Evolutionary conservation across 2,329 filamentous ascomycete genomes (phyloP), one percentile per base, ranked within the genome.

Genomic region (Sporothrix dimorphospora): DNA sequence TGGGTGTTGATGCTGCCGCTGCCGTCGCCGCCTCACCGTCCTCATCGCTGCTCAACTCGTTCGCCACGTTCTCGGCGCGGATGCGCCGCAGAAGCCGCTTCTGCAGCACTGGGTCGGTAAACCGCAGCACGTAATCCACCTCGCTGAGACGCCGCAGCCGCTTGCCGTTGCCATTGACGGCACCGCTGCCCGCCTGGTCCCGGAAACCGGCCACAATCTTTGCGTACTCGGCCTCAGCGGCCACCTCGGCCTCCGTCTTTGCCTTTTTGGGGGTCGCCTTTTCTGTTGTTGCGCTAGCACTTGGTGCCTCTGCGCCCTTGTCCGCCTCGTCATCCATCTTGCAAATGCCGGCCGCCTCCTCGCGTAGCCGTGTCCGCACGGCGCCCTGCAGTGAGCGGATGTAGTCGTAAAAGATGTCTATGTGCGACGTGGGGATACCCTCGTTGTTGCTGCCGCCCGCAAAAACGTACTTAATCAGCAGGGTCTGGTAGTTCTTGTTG

Each of bases 401-500:
- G 82, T 98, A 98, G 69, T 89, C 86, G 78, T 91, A 88, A 55
- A 98, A 89, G 27, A 89, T 85, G 63, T 87, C 82, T 72, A 93
- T 90, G 81, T 95, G 88, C 73, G 87, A 83, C 19, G 90, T 82
- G 0, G 94, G 93, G 57, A 98, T 42, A 34, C 72, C 51, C 21
- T 34, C 86, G 65, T 67, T 67, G 65, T 67, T 67, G 74, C 88
- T 87, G 76, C 90, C 88, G 75, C 89, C 82, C 76, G 92, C 90
- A 79, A 97, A 93, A 61, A 92, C 83, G 83, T 97, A 90, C 80
- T 96, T 95, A 79, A 98, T 88, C 14, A 98, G 85, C 76, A 93
- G 89, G 70, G 91, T 93, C 81, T 98, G 94, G 79, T 94, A 90
- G 77, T 94, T 94, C 83, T 98, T 98, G 84, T 97, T 97, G 85